Evolutionary conservation across 164 flowering plant genomes (phyloP).

Genomic region (Taxillus chinensis): DNA sequence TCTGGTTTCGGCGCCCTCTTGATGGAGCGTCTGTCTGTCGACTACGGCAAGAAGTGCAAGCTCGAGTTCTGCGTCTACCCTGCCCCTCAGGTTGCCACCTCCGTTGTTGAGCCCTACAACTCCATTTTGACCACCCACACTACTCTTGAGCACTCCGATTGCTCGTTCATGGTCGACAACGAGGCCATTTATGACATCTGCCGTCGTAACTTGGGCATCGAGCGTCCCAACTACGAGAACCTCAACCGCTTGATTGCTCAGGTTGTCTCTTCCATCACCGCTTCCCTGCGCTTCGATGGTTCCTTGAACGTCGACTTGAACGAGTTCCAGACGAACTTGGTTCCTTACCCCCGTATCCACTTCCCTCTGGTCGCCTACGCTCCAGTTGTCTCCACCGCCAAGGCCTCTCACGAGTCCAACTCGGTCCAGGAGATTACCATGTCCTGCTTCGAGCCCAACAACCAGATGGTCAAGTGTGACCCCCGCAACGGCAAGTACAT

Average conservation of each 20-base stretch:
- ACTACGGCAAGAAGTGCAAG: constrained; percentile 57
- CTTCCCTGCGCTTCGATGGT: constrained; percentile 59
- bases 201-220: constrained; percentile 49
- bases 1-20: constrained; percentile 65
- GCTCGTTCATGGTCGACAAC: constrained; percentile 51
- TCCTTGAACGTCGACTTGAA: constrained; percentile 61
- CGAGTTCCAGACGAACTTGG: constrained; percentile 60
- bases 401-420: constrained; percentile 55
- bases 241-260: constrained; percentile 61
- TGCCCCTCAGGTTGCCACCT: constrained; percentile 65
- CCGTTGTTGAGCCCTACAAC: constrained; percentile 68
- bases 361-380: constrained; percentile 66
- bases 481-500: constrained; percentile 68
- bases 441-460: constrained; percentile 50
- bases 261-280: constrained; percentile 58
- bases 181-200: constrained; percentile 69
- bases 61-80: constrained; percentile 57
- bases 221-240: constrained; percentile 64
- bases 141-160: constrained; percentile 60
- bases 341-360: constrained; percentile 62
- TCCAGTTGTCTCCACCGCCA: constrained; percentile 51
- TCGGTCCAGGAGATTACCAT: constrained; percentile 63
- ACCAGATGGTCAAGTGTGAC: constrained; percentile 67
- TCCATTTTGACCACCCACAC: constrained; percentile 57
- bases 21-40: constrained; percentile 60